These are phyloP conservation scores for Sporobolomyces pararoseus DNA, from an alignment of 768 basidiomycete genomes.

Conservation along the genomic window DNA sequence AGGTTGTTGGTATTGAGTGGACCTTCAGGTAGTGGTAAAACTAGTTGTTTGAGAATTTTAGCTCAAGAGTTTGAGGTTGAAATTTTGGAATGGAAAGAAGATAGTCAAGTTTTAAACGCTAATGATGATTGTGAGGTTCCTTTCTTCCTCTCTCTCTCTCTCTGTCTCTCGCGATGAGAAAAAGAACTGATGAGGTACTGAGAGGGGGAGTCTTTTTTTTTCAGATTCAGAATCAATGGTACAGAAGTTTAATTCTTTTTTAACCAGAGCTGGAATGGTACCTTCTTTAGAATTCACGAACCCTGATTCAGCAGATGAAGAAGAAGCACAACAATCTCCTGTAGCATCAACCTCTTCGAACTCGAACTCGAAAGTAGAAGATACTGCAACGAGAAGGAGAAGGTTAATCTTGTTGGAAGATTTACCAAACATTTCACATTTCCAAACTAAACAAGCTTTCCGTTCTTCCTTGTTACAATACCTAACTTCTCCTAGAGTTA, in stretches of 20 bases:
- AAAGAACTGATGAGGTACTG: not conserved
- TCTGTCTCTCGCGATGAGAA: not conserved
- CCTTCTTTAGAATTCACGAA: conserved; percentile 52
- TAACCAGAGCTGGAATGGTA: conserved; percentile 66
- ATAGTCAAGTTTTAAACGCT: conserved; percentile 1
- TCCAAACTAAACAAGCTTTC: conserved; percentile 71
- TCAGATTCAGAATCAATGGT: conserved; percentile 35
- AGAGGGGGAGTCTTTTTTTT: not conserved
- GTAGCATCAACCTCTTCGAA: not conserved
- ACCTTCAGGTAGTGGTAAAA: conserved; percentile 86
- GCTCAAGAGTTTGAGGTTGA: conserved; percentile 70
- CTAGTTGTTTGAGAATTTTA: conserved; percentile 72
- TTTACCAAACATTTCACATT: conserved; percentile 76
- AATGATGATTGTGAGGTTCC: conserved; percentile 24
- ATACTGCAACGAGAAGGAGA: not conserved
- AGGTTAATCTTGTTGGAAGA: conserved; percentile 46
- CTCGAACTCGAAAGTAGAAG: no score
- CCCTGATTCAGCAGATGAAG: no score
- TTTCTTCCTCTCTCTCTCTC: not conserved
- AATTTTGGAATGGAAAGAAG: conserved; percentile 62
- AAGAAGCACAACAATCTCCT: no score
- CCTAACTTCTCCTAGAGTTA: conserved; percentile 45
- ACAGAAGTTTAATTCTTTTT: conserved; percentile 40
- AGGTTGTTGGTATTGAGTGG: conserved; percentile 80
- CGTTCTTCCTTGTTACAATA: conserved; percentile 59